Evolutionary conservation across 805 yeast species (phyloP).

Genomic region (Kazachstania kunashirensis): DNA sequence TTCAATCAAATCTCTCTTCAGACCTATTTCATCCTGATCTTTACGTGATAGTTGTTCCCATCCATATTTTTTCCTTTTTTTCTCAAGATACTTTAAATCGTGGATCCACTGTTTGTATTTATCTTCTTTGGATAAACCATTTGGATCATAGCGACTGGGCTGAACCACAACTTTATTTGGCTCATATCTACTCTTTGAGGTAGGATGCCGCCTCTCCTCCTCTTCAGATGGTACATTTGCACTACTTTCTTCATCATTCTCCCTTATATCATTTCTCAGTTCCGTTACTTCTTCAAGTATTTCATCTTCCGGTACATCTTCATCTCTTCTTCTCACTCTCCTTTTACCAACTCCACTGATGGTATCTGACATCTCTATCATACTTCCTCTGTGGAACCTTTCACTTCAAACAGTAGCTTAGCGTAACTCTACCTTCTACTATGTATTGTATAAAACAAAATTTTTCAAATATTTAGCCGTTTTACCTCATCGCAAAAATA

Average conservation of each 20-base stretch:
- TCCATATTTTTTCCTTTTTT: slow-evolving; percentile 41
- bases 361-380: slow-evolving; percentile 1
- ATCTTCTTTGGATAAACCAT: slow-evolving; percentile 15
- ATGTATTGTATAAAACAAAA: too few relatives aligned
- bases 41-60: slow-evolving; percentile 41
- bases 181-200: background rate
- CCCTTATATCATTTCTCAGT: background rate
- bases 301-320: slow-evolving; percentile 11
- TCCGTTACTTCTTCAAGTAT: background rate
- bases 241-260: too few relatives aligned
- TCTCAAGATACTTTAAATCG: slow-evolving; percentile 42
- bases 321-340: slow-evolving; percentile 12
- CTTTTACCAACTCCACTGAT: slow-evolving; percentile 16
- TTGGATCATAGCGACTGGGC: slow-evolving; percentile 1
- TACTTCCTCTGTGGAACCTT: too few relatives aligned
- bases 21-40: slow-evolving; percentile 43
- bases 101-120: slow-evolving; percentile 34
- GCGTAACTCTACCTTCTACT: too few relatives aligned
- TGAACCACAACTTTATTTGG: too few relatives aligned
- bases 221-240: too few relatives aligned
- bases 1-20: slow-evolving; percentile 41
- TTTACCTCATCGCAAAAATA: too few relatives aligned
- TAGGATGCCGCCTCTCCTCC: too few relatives aligned
- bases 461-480: too few relatives aligned
- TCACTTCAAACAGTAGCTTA: too few relatives aligned